Conservation (phyloP, 352 stramenopile genomes). For the Pythium coloratum region DNA sequence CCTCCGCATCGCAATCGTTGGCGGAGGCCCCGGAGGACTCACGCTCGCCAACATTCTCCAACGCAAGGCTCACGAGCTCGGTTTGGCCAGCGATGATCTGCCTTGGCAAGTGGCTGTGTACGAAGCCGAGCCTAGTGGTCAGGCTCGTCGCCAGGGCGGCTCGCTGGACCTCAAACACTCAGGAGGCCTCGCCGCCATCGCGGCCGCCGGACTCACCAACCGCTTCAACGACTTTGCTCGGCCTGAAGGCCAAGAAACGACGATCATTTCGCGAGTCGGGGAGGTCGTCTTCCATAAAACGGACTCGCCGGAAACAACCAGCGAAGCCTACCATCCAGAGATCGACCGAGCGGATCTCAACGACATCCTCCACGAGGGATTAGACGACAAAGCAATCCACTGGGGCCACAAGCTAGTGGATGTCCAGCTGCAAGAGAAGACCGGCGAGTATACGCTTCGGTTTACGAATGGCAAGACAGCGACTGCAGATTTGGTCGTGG, state of each 20-base stretch:
- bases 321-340: constrained; percentile 20
- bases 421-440: not conserved
- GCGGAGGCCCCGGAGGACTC: constrained; percentile 21
- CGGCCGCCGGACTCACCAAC: constrained; percentile 10
- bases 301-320: not conserved
- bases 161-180: constrained; percentile 20
- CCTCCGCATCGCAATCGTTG: constrained; percentile 18
- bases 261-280: constrained; percentile 6
- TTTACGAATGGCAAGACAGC: constrained; percentile 16
- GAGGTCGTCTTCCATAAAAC: constrained; percentile 12
- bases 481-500: constrained; percentile 18
- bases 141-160: constrained; percentile 14
- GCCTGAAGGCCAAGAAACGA: constrained; percentile 20
- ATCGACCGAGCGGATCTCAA: constrained; percentile 27
- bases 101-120: constrained; percentile 17
- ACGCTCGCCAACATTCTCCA: constrained; percentile 27
- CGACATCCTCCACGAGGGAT: constrained; percentile 18
- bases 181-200: constrained; percentile 14
- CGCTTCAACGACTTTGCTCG: constrained; percentile 16
- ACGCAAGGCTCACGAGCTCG: constrained; percentile 10
- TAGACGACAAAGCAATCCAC: constrained; percentile 9
- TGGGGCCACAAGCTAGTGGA: constrained; percentile 23
- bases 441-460: constrained; percentile 1
- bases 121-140: constrained; percentile 13
- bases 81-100: not conserved